A percentile compares a stretch with the other conserved stretches of the same genome.
phyloP scores from a whole-genome alignment of 257 asterid genomes.

The Gentiana straminea region DNA sequence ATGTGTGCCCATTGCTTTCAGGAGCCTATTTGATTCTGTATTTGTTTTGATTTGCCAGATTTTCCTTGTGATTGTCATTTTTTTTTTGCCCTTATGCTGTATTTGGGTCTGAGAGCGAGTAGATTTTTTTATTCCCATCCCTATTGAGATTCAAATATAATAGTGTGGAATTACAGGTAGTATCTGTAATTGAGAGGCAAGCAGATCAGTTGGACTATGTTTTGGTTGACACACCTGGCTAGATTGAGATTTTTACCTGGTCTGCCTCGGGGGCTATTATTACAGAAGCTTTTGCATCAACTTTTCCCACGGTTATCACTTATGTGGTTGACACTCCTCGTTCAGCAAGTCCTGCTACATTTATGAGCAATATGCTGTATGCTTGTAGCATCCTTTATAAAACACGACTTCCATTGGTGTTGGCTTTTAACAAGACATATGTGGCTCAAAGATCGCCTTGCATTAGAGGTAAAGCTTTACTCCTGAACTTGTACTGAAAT shows the following conservation, averaged over 20 bases:
- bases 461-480: conserved; percentile 57
- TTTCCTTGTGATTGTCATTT: neutral
- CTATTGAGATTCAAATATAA: neutral
- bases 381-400: conserved; percentile 96
- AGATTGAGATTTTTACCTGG: conserved; percentile 96
- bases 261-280: conserved; percentile 97
- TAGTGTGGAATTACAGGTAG: conserved; percentile 38
- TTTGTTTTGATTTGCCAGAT: neutral
- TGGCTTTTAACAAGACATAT: conserved; percentile 91
- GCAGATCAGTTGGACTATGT: conserved; percentile 93
- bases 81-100: neutral
- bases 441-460: conserved; percentile 87
- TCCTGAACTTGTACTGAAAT: neutral
- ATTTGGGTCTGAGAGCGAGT: too few relatives aligned
- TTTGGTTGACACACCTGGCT: conserved; percentile 97
- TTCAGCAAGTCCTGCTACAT: conserved; percentile 74
- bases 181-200: conserved; percentile 67
- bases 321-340: conserved; percentile 97
- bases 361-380: conserved; percentile 98
- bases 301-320: conserved; percentile 87
- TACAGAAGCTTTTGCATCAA: conserved; percentile 95
- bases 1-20: too few relatives aligned
- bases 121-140: too few relatives aligned
- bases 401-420: conserved; percentile 78
- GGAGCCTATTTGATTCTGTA: neutral